A percentile compares a stretch with the other conserved stretches of the same genome.
Conservation (phyloP, 78 protist species). For the Dictyostelium firmibasis region DNA sequence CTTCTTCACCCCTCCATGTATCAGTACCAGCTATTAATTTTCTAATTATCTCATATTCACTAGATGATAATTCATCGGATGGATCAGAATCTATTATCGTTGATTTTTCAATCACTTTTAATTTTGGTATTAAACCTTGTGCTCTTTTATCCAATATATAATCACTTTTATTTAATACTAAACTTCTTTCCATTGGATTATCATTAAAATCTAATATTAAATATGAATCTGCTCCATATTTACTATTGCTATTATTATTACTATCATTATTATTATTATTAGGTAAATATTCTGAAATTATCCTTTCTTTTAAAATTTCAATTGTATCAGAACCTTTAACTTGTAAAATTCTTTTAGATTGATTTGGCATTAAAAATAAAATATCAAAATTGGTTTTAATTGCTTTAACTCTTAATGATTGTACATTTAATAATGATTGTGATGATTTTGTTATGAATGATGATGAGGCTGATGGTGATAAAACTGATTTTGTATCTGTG, state of each 20-base stretch:
- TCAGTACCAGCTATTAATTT: not conserved
- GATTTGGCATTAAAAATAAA: constrained; percentile 49
- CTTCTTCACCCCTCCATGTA: constrained; percentile 75
- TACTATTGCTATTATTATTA: not conserved
- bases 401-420: constrained; percentile 35
- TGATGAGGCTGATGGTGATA: not conserved
- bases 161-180: constrained; percentile 30
- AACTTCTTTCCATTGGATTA: constrained; percentile 30
- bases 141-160: constrained; percentile 22
- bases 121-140: constrained; percentile 50
- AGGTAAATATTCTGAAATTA: not conserved
- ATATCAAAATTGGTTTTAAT: constrained; percentile 28
- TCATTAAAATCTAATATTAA: constrained; percentile 29
- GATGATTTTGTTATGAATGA: not conserved
- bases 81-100: constrained; percentile 16
- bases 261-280: not conserved
- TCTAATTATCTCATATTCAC: constrained; percentile 9
- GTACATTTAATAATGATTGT: not conserved
- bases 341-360: not conserved
- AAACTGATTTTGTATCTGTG: not conserved
- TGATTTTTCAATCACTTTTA: constrained; percentile 44
- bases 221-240: constrained; percentile 32
- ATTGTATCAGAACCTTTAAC: constrained; percentile 38
- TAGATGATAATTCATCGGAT: not conserved
- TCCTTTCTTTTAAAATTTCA: constrained; percentile 24